phyloP scores from a whole-genome alignment of 306 rosid genomes.

The Dalbergia cochinchinensis region DNA sequence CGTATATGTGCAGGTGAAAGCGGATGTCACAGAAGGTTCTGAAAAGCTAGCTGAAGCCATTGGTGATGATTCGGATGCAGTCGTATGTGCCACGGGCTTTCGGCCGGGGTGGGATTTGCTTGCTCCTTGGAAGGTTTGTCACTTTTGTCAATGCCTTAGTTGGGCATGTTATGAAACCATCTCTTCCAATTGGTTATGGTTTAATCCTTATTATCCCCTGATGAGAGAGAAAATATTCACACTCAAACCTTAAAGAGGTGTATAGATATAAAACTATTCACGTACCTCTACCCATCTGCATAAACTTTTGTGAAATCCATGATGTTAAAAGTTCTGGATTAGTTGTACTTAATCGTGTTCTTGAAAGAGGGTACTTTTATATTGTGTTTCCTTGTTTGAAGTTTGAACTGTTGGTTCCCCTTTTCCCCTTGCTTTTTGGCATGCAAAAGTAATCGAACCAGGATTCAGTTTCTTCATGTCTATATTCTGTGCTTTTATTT shows the following conservation, averaged over 20 bases:
- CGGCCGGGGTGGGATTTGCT: conserved; percentile 86
- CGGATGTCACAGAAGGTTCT: conserved; percentile 94
- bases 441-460: background rate
- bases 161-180: background rate
- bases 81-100: conserved; percentile 91
- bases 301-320: background rate
- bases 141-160: background rate
- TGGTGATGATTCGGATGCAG: conserved; percentile 88
- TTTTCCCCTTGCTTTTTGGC: background rate
- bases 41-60: conserved; percentile 82
- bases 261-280: too few species aligned
- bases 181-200: too few species aligned
- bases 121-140: conserved; percentile 95
- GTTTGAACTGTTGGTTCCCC: conserved; percentile 1
- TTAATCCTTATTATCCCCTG: too few species aligned
- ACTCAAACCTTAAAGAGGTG: too few species aligned
- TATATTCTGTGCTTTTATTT: conserved; percentile 23
- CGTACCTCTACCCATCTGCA: too few species aligned
- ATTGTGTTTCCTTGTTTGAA: background rate
- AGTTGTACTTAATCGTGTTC: background rate
- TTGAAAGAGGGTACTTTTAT: background rate
- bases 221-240: too few species aligned
- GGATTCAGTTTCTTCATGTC: conserved; percentile 33
- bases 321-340: conserved; percentile 18
- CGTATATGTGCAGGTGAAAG: conserved; percentile 71